A percentile compares a stretch with the other conserved stretches of the same genome.
Conservation (phyloP, 2,329 filamentous ascomycete genomes). For the Phialophora macrospora region DNA sequence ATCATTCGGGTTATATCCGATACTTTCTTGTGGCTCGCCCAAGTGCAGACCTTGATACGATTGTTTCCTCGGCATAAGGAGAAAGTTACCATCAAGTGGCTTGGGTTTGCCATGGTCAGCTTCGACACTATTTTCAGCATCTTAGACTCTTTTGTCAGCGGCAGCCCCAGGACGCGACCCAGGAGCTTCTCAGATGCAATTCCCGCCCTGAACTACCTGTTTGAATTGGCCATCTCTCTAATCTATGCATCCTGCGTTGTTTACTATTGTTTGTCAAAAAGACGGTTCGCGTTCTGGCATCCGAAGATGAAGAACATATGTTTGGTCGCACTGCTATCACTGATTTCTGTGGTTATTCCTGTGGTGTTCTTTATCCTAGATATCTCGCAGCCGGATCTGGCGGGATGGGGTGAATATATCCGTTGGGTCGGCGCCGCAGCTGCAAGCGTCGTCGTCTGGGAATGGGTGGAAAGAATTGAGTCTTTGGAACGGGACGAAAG, state of each 20-base stretch:
- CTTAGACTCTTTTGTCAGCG: conserved; percentile 79
- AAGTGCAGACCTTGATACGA: conserved; percentile 94
- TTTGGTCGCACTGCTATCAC: conserved; percentile 76
- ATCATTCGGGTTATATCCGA: conserved; percentile 92
- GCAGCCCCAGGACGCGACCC: conserved; percentile 64
- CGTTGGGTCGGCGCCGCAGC: conserved; percentile 95
- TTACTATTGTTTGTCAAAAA: conserved; percentile 91
- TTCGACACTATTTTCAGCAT: conserved; percentile 90
- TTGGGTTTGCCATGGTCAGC: conserved; percentile 89
- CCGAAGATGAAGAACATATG: conserved; percentile 87
- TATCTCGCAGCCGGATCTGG: conserved; percentile 81
- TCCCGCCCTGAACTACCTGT: conserved; percentile 87
- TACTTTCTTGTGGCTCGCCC: conserved; percentile 95
- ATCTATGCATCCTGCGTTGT: conserved; percentile 93
- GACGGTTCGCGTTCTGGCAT: conserved; percentile 88
- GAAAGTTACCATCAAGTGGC: conserved; percentile 99
- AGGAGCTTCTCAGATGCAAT: conserved; percentile 85
- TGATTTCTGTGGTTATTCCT: conserved; percentile 82
- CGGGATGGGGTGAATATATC: conserved; percentile 93
- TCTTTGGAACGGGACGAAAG: conserved; percentile 89
- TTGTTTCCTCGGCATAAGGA: conserved; percentile 95
- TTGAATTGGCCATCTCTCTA: conserved; percentile 82
- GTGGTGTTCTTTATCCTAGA: conserved; percentile 93
- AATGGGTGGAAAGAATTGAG: conserved; percentile 96
- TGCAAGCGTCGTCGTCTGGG: conserved; percentile 96